Evolutionary conservation across 495 filamentous ascomycete species (phyloP), one percentile per base, ranked within the genome.

Genomic region (Hamigera avellanea): DNA sequence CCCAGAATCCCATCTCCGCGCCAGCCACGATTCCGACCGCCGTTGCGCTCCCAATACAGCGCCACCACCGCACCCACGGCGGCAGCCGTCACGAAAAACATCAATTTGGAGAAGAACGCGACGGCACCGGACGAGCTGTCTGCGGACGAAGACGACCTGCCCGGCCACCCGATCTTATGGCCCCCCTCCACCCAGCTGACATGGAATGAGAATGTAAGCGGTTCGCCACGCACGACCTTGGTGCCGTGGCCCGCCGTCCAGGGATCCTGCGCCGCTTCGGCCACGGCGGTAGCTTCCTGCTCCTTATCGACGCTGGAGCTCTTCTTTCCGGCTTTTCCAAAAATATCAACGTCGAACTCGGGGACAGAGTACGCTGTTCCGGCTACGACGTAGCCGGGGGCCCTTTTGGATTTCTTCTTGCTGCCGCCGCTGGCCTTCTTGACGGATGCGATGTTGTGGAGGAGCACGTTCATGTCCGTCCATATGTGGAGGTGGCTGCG

Each of bases 401-500:
- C 47, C 64, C 35, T 44, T 25, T 53, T 46, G 6, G 12, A 18
- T 8, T 40, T 36, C 35, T 41, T 44, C 26, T 48, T 40, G 13
- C 27, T 21, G 16, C 46, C 32, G 43, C 41, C 19, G 41, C 26
- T 19, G 47, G 58, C 36, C 12, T 48, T 37, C n/a, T n/a, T n/a
- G n/a, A n/a, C n/a, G n/a, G 29, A 47, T 36, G 66, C 60, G 13
- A 75, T 76, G 41, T 79, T 86, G 52, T 94, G 86, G 44, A 91
- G 64, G 14, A 94, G 62, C 44, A 94, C 74, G 56, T 95, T 95
- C 55, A 98, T 70, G 42, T 80, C 73, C 7, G 87, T 87, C 54
- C 78, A 79, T 50, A 98, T 79, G 64, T 98, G 91, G 43, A 98
- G 67, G 53, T 98, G 91, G 49, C 76, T 83, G 19, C 78, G 69